Evolutionary conservation across 73 alveolate genomes (phyloP).

Genomic region (Blepharisma stoltei): DNA sequence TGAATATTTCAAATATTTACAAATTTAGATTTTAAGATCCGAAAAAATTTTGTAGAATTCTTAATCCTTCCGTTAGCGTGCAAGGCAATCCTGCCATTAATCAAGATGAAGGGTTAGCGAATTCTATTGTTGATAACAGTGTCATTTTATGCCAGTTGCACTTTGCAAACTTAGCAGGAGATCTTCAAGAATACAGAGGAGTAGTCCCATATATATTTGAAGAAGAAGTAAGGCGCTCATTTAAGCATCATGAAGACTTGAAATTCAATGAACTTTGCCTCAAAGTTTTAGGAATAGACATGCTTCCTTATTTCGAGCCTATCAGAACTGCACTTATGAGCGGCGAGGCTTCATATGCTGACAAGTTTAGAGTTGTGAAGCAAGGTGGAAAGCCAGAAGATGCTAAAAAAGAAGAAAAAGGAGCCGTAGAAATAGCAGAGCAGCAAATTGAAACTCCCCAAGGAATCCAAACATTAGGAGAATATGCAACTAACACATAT

Average conservation of each 20-base stretch:
- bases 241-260: not conserved
- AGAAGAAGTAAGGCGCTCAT: not conserved
- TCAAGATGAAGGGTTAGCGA: too few relatives aligned
- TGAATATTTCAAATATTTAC: too few relatives aligned
- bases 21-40: too few relatives aligned
- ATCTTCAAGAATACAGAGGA: not conserved
- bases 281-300: not conserved
- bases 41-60: too few relatives aligned
- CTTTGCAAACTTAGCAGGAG: not conserved
- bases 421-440: not conserved
- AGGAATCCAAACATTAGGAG: not conserved
- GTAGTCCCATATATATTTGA: not conserved
- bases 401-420: not conserved
- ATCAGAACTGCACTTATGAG: not conserved
- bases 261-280: not conserved
- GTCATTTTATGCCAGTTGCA: not conserved
- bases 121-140: not conserved
- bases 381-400: not conserved
- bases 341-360: not conserved
- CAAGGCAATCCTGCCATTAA: too few relatives aligned
- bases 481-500: not conserved
- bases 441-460: conserved; percentile 5
- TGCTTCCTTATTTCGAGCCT: not conserved
- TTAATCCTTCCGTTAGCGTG: too few relatives aligned
- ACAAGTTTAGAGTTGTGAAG: not conserved